Conservation (phyloP, 106 monocot genomes). For the Platanthera guangdongensis region DNA sequence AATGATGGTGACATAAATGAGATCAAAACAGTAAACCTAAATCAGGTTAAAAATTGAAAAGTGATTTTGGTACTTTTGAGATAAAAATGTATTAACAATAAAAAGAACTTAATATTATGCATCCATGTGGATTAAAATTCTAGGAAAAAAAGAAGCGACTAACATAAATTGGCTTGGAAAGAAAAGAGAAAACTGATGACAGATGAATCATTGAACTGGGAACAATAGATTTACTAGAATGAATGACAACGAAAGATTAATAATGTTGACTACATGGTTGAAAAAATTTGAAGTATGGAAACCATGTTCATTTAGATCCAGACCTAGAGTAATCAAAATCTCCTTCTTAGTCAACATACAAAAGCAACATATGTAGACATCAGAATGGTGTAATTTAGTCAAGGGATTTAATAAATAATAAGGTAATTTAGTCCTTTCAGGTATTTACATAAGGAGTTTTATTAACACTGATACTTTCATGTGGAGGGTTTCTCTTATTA, state of each 20-base stretch:
- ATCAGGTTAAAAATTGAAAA: too few species aligned
- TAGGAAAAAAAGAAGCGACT: too few species aligned
- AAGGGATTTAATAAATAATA: too few species aligned
- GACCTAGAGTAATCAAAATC: neutral
- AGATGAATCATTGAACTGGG: neutral
- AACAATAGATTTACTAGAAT: neutral
- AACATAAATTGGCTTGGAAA: too few species aligned
- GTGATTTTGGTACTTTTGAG: too few species aligned
- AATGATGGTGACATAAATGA: too few species aligned
- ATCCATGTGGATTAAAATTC: too few species aligned
- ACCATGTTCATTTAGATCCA: neutral
- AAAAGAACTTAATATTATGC: neutral
- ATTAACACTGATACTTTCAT: neutral
- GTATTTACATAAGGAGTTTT: neutral
- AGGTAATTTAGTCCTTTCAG: neutral
- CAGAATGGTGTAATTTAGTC: too few species aligned
- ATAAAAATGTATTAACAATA: neutral
- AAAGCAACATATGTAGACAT: neutral
- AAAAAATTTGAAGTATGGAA: too few species aligned
- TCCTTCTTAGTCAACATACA: neutral
- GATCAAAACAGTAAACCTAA: too few species aligned
- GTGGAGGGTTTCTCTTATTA: neutral
- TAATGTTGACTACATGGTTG: neutral
- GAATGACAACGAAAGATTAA: neutral
- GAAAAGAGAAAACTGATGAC: too few species aligned